phyloP scores from a whole-genome alignment of 2,329 filamentous ascomycete genomes.

The Epichloe festucae region DNA sequence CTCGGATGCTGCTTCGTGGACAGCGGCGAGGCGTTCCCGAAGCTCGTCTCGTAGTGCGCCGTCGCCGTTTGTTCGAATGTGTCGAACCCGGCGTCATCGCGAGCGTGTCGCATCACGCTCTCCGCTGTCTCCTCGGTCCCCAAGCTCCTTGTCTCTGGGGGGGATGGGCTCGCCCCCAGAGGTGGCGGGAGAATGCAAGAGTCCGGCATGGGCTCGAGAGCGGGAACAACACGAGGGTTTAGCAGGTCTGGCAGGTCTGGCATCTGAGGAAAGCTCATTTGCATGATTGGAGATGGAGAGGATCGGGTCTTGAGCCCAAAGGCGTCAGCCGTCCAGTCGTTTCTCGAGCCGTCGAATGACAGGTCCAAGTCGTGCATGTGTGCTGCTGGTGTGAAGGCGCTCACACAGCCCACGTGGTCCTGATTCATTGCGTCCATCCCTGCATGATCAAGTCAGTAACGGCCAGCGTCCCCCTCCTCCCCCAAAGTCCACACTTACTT shows the following conservation, averaged over 20 bases:
- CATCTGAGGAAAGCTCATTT: conserved; percentile 4
- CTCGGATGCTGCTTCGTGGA: conserved; percentile 15
- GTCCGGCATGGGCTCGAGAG: background rate
- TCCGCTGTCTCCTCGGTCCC: conserved; percentile 12
- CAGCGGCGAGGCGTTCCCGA: conserved; percentile 10
- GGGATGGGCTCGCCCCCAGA: background rate
- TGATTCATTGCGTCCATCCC: conserved; percentile 6
- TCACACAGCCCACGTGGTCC: conserved; percentile 6
- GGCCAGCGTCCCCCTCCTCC: background rate
- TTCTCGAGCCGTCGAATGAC: conserved; percentile 8
- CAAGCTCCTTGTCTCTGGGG: background rate
- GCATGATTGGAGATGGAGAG: conserved; percentile 1
- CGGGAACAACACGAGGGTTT: background rate
- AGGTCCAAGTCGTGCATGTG: conserved; percentile 11
- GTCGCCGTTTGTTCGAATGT: conserved; percentile 15
- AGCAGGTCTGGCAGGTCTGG: background rate
- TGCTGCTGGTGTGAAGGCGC: conserved; percentile 7
- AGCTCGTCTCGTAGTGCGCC: conserved; percentile 14
- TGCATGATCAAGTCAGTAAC: background rate
- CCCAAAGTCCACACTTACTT: background rate
- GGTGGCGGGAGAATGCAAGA: background rate
- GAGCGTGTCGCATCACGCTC: conserved; percentile 11
- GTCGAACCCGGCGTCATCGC: conserved; percentile 13
- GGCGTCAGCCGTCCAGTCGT: conserved; percentile 10
- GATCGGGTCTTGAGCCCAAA: conserved; percentile 6